Evolutionary conservation across 768 basidiomycete genomes (phyloP).

Genomic region (Mycena galopus): DNA sequence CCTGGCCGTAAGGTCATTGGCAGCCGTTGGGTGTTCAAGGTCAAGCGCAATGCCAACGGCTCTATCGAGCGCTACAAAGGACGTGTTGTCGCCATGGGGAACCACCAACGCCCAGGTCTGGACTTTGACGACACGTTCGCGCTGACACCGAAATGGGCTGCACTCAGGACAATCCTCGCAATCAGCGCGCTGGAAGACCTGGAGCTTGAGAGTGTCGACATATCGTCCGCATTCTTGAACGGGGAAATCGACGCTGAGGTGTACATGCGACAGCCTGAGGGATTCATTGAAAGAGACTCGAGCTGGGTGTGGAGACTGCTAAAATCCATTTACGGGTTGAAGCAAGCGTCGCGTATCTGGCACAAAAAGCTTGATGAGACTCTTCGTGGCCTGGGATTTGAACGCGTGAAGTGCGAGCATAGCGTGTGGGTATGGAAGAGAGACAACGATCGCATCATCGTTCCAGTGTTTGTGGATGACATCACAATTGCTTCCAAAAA

Average conservation of each 20-base stretch:
- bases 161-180: conserved; percentile 39
- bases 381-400: conserved; percentile 30
- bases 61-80: neutral
- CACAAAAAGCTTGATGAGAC: conserved; percentile 33
- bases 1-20: conserved; percentile 38
- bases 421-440: conserved; percentile 35
- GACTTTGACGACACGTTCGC: conserved; percentile 40
- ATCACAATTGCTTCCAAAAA: conserved; percentile 13
- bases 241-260: conserved; percentile 46
- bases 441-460: conserved; percentile 37
- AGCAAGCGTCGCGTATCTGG: conserved; percentile 49
- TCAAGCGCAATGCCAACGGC: conserved; percentile 37
- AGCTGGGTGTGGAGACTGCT: conserved; percentile 39
- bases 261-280: conserved; percentile 50
- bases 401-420: conserved; percentile 24
- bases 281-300: conserved; percentile 35
- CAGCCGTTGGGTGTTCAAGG: conserved; percentile 36
- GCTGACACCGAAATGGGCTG: conserved; percentile 38
- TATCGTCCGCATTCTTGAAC: conserved; percentile 46
- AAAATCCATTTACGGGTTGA: conserved; percentile 51
- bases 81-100: conserved; percentile 33
- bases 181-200: conserved; percentile 46
- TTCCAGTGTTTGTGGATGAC: conserved; percentile 50
- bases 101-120: conserved; percentile 45
- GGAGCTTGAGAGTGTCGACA: conserved; percentile 43